Base-by-base conservation (phyloP, 2,329 filamentous ascomycete species). In the Endoconidiophora laricicola region DNA sequence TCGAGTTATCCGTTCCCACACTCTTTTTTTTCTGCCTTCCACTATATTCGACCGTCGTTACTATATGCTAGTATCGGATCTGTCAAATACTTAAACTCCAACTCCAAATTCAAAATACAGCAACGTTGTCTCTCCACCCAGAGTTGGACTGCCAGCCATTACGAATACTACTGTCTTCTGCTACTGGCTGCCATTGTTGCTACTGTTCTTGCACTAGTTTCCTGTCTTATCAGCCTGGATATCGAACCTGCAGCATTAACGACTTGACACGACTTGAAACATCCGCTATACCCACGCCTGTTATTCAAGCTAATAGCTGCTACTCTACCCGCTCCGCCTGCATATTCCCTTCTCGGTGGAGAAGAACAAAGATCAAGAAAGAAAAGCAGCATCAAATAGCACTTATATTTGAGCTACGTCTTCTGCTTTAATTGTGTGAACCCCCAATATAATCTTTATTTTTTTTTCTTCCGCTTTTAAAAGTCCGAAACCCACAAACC, bases 261-360 rank as follows among this genome's bases (percentile, higher is more conserved):
- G 44, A 36, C 44, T 22, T 37, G 43, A 29, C 10, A 43, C 44
- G 23, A 36, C 44, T 38, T 46, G 29, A 46, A 46, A 46, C 44
- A 46, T 36, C 37, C 44, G 44, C 44, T 46, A 46, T 22, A 38
- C 23, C 29, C 44, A 46, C 44, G 24, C 44, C 44, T 46, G 33
- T 46, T 29, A 18, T 33, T 33, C 26, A 33, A 33, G 26, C 26
- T 29, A 29, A 29, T 6, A 33, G 26, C 26, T 33, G 26, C 26
- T 33, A 33, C 26, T 33, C 6, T 33, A 10, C 26, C 43, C 16
- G 39, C 16, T 41, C 23, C 16, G n/a, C 16, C 23, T 33, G 3
- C 26, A 9, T 29, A 33, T 33, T 33, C 12, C 43, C 44, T n/a
- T 38, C 29, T 23, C 26, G n/a, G 41, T 24, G 20, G 24, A 36